Base-by-base conservation (phyloP, 768 basidiomycete genomes). In the Naganishia onofrii region DNA sequence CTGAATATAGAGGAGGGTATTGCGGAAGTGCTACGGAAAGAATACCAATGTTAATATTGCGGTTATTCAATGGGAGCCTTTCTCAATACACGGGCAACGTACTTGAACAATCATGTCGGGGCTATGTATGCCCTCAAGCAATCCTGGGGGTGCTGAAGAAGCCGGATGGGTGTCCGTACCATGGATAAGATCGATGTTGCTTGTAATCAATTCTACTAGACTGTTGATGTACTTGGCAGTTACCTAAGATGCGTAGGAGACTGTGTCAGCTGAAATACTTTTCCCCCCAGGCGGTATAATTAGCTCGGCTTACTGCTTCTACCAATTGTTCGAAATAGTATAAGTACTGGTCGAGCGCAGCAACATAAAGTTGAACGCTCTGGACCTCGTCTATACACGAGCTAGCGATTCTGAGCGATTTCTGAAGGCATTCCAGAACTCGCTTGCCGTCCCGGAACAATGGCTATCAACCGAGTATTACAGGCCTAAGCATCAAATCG, bases 161-260 rank as follows among this genome's bases (percentile, higher is more conserved):
- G 91, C 88, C 0, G 93, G 91, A 76, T 95, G 92, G 1, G 93
- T 87, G 77, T 94, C 91, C 21, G 89, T 88, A 0, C 90, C 90
- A 44, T 89, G 86, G 75, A 97, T 91, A 72, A 86, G 88, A 83
- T 99, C 96, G 79, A 98, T 93, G 76, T 90, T 92, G 7, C 90
- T 89, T 0, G 92, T 91, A 80, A 99, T 94, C 23, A 98, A 86
- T 76, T 98, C 95, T 21, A 98, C 93, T 53, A 99, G 86, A 71
- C 90, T 92, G 81, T 95, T 97, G 72, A 98, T 89, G 75, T 95
- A 98, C 83, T 96, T 96, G 13, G 95, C 88, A 34, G 93, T 93
- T 68, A 95, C 85, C 92, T 94, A 77, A 8, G 69, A 19, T 42
- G 26, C 26, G 19, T 5, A 12, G 36, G 32, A 44, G 23, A 28